A percentile compares a stretch with the other conserved stretches of the same genome.
These are phyloP conservation scores for Phoenix dactylifera DNA, from an alignment of 176 grass and related monocot genomes.

Conservation along the genomic window DNA sequence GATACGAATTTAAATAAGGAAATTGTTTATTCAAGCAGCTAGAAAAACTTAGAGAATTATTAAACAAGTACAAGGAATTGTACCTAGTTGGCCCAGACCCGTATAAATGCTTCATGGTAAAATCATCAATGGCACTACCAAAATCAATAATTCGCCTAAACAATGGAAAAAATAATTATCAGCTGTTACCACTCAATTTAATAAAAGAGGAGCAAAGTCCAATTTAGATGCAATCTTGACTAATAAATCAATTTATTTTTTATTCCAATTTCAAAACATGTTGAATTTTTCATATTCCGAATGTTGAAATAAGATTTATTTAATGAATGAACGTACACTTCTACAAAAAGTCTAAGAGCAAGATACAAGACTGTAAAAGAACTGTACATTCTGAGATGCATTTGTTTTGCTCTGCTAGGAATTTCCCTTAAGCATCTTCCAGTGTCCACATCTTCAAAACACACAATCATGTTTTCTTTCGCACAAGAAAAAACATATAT, in stretches of 20 bases:
- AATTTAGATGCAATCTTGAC: background rate
- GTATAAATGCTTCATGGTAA: conserved; percentile 89
- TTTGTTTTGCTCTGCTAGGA: conserved; percentile 45
- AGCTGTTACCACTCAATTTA: background rate
- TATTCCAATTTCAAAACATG: no score
- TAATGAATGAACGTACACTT: no score
- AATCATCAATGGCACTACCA: conserved; percentile 97
- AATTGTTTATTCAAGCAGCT: background rate
- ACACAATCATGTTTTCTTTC: conserved; percentile 95
- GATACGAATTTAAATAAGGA: no score
- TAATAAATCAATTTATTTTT: no score
- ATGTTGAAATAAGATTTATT: no score
- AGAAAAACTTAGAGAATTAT: background rate
- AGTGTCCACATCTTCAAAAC: conserved; percentile 83
- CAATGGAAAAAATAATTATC: conserved; percentile 8
- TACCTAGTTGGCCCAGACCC: conserved; percentile 80
- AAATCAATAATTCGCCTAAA: conserved; percentile 90
- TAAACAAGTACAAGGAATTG: background rate
- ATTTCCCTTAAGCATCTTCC: conserved; percentile 79
- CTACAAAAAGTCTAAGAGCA: conserved; percentile 3
- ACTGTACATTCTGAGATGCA: conserved; percentile 60
- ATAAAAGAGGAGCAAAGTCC: background rate
- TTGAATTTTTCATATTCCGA: no score
- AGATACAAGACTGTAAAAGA: conserved; percentile 12
- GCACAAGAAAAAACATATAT: conserved; percentile 23